Conservation (phyloP, 2,329 filamentous ascomycete genomes). For the Cordyceps pruinosa region DNA sequence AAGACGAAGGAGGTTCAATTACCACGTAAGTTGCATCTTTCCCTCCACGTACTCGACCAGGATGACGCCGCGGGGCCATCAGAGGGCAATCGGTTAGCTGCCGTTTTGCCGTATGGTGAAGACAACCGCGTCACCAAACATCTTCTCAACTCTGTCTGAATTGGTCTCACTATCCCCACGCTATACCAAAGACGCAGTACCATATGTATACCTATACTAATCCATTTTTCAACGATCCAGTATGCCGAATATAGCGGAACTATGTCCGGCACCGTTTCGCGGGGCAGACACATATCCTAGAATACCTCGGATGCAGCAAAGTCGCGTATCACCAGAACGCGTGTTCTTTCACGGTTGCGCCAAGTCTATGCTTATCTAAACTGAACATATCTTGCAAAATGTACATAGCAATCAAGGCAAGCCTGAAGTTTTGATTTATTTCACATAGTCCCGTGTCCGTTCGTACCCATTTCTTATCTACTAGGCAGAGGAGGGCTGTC, state of each 20-base stretch:
- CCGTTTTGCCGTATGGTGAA: conserved; percentile 43
- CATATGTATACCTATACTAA: no score
- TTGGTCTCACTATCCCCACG: conserved; percentile 7
- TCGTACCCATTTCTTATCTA: no score
- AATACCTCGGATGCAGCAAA: no score
- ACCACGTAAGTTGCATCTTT: background rate
- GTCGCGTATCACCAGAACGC: no score
- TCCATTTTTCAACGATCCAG: background rate
- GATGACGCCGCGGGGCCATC: conserved; percentile 52
- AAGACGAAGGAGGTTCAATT: background rate
- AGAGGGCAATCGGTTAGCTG: conserved; percentile 21
- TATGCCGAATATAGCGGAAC: background rate
- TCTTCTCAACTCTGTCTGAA: conserved; percentile 61
- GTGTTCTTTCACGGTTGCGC: background rate
- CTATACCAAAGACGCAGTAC: background rate
- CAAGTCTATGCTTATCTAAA: background rate
- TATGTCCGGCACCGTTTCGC: no score
- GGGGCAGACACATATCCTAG: no score
- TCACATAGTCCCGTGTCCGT: background rate
- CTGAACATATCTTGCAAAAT: background rate
- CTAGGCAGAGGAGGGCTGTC: conserved; percentile 12
- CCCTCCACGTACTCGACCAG: conserved; percentile 20
- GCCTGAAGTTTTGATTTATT: no score
- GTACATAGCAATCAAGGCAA: background rate
- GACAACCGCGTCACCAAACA: conserved; percentile 54